Base-by-base conservation (phyloP, 495 filamentous ascomycete species). In the Aspergillus incahuasiensis region DNA sequence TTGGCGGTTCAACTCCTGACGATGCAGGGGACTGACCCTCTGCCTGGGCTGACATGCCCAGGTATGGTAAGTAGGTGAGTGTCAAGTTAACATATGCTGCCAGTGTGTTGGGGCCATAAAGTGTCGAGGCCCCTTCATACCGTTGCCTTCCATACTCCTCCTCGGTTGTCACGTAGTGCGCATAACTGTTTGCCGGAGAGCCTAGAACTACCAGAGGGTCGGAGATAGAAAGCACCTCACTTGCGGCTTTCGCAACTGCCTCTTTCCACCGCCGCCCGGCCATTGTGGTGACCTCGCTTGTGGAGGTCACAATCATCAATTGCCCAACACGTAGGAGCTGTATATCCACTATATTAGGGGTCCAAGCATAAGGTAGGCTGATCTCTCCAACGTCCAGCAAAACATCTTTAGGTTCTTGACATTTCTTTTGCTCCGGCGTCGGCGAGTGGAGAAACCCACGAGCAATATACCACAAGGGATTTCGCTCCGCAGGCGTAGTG, bases 271-370 rank as follows among this genome's bases (percentile, higher is more conserved):
- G 86, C 15, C 92, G 80, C 0, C 94, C 92, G 11, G 91, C 85
- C 92, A 98, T 98, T 1, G 92, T 97, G 0, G 88, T 95, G 8
- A 90, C 92, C 72, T 97, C 94, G 48, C 94, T 94, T 0, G 92
- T 88, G 19, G 86, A 88, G 22, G 97, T 82, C 57, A 98, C 85
- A 55, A 97, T 87, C 45, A 95, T 75, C 16, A 98, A 72, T 64
- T 95, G 91, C 7, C 94, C 94, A 5, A 95, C 87, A 25, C 94
- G 86, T 28, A 96, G 78, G 19, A 89, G 75, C 66, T 98, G 94
- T 34, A 98, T 81, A 66, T 98, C 92, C 32, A 96, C 92, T 50
- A 98, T 85, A 58, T 96, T 95, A 5, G 94, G 90, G 2, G 86
- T 84, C 94, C 94, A 98, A 15, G 82, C 76, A 71, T 98, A 98